Percentiles rank a stretch among this genome's conserved stretches.
Evolutionary conservation across 2,329 filamentous ascomycete species (phyloP).

Genomic region (Pseudohalonectria lignicola): DNA sequence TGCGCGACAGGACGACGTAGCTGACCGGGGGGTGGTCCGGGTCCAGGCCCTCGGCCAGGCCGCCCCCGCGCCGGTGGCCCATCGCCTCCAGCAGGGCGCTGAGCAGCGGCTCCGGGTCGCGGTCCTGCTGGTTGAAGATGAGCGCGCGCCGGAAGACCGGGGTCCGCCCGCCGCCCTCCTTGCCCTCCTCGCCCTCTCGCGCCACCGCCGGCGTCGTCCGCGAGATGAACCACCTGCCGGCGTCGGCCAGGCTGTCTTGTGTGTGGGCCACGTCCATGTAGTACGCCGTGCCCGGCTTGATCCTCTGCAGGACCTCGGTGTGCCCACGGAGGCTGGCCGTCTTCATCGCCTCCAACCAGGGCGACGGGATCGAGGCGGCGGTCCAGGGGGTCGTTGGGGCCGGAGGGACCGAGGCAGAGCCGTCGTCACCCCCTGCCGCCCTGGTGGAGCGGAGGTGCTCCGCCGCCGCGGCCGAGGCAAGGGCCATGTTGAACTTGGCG

Average conservation of each 20-base stretch:
- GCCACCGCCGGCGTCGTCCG: constrained; percentile 27
- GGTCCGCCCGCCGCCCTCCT: background rate
- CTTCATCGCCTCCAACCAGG: constrained; percentile 53
- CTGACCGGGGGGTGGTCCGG: background rate
- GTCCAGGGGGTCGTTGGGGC: background rate
- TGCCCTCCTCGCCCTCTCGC: constrained; percentile 9
- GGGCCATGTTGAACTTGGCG: constrained; percentile 46
- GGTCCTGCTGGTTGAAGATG: constrained; percentile 81
- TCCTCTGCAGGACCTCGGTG: constrained; percentile 55
- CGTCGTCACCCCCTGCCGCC: no score
- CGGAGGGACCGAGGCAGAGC: no score
- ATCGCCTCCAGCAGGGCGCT: constrained; percentile 26
- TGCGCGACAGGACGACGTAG: constrained; percentile 7
- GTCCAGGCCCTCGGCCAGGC: no score
- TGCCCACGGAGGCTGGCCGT: constrained; percentile 68
- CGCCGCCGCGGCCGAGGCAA: constrained; percentile 21
- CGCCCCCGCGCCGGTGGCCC: no score
- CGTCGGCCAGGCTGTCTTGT: constrained; percentile 73
- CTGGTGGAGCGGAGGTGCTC: background rate
- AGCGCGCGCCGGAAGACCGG: constrained; percentile 41
- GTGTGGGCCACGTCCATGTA: constrained; percentile 93
- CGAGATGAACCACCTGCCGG: constrained; percentile 65
- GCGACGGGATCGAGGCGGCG: background rate
- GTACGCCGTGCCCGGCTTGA: background rate
- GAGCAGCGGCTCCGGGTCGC: constrained; percentile 43